phyloP scores from a whole-genome alignment of 2,329 filamentous ascomycete genomes.

The Ascochyta viciae-villosae region DNA sequence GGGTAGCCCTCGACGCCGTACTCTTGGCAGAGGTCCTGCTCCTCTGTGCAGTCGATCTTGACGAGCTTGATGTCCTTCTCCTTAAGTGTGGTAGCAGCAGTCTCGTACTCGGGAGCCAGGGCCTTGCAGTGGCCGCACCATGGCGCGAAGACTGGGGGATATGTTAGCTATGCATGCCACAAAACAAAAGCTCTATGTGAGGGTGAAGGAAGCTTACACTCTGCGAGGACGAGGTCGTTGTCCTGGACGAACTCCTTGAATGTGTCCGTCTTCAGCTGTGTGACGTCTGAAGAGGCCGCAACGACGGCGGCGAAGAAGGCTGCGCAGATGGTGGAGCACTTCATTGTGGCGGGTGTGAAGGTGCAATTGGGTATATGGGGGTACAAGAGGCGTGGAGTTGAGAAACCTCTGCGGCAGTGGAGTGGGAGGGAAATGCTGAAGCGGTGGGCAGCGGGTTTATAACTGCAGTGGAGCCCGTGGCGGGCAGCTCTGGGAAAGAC shows the following conservation, averaged over 20 bases:
- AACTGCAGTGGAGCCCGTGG: slow-evolving; percentile 31
- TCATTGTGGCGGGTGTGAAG: slow-evolving; percentile 36
- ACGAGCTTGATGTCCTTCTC: slow-evolving; percentile 85
- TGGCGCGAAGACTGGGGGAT: slow-evolving; percentile 79
- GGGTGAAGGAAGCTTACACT: slow-evolving; percentile 71
- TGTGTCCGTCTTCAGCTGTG: slow-evolving; percentile 81
- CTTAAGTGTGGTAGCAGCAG: slow-evolving; percentile 82
- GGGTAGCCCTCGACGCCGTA: slow-evolving; percentile 97
- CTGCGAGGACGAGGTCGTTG: slow-evolving; percentile 89
- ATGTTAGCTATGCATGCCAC: slow-evolving; percentile 46
- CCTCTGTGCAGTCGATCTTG: slow-evolving; percentile 95
- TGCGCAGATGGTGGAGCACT: slow-evolving; percentile 49
- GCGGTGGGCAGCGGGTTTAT: slow-evolving; percentile 29
- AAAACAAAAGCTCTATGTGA: not conserved
- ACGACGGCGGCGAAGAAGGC: slow-evolving; percentile 63
- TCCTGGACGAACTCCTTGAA: slow-evolving; percentile 86
- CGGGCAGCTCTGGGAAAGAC: slow-evolving; percentile 26
- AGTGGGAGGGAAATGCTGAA: slow-evolving; percentile 21
- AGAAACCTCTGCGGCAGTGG: slow-evolving; percentile 31
- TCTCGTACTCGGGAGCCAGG: slow-evolving; percentile 89
- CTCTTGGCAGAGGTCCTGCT: slow-evolving; percentile 87
- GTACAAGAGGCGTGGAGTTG: slow-evolving; percentile 16
- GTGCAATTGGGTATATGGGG: slow-evolving; percentile 17
- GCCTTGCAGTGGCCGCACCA: slow-evolving; percentile 99
- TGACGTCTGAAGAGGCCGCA: slow-evolving; percentile 75